Evolutionary conservation across 345 rosid species (phyloP), one percentile per base, ranked within the genome.

Genomic region (Cardamine resedifolia): DNA sequence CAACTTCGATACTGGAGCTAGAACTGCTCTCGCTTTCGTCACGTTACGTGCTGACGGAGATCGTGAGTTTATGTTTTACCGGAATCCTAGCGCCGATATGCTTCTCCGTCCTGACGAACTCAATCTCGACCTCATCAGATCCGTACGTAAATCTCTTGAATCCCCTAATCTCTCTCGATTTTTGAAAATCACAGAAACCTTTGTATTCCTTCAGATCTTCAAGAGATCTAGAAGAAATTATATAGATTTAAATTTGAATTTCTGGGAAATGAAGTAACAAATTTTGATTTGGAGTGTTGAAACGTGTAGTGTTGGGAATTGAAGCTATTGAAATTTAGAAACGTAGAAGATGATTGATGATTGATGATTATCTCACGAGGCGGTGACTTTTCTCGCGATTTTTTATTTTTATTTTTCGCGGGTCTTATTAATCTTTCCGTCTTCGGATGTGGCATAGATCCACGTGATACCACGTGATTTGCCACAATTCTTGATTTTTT

Each of bases 81-180:
- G 88, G 20, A 83, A 88, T 70, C 90, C 94, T 4, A 88, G 91
- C 71, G 93, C 94, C 36, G 88, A 86, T 70, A 88, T 90, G 90
- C 87, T 88, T 52, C 86, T 88, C 72, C 72, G 52, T 3, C 81
- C 85, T 34, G 83, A 87, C n/a, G 90, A 85, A 68, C 84, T 89
- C 14, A 78, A 85, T 47, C 57, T 77, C 10, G 68, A 82, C 45
- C 83, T 87, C 58, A 81, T 89, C 76, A 77, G 82, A 80, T 58
- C 82, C 80, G 92, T 85, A 55, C n/a, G n/a, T n/a, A n/a, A n/a
- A n/a, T n/a, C n/a, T n/a, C n/a, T n/a, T n/a, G n/a, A n/a, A n/a
- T n/a, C n/a, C n/a, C n/a, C n/a, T n/a, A n/a, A n/a, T n/a, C n/a
- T n/a, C n/a, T n/a, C n/a, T n/a, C n/a, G n/a, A n/a, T n/a, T n/a